Conservation (phyloP, 495 filamentous ascomycete species). For the Penicillium cinerascens region DNA sequence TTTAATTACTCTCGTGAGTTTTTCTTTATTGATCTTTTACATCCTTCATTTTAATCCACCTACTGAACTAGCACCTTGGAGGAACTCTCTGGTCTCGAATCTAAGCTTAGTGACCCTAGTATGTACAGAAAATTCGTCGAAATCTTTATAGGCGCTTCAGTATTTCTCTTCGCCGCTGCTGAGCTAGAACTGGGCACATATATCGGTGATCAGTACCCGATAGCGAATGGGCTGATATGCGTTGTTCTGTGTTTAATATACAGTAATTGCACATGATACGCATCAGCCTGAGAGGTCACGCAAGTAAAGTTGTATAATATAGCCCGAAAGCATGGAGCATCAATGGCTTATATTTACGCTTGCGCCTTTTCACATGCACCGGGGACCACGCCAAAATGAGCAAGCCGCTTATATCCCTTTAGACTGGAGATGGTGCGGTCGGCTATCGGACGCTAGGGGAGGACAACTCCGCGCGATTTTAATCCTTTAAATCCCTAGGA, state of each 20-base stretch:
- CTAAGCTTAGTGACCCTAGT: background rate
- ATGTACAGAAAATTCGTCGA: background rate
- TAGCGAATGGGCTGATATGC: background rate
- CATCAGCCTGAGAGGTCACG: background rate
- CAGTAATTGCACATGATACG: background rate
- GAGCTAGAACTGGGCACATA: background rate
- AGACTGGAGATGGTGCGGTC: background rate
- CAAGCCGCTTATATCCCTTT: background rate
- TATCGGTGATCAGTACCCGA: background rate
- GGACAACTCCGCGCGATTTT: no score
- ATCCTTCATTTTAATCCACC: background rate
- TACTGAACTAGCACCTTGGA: background rate
- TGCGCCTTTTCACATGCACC: background rate
- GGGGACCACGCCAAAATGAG: background rate
- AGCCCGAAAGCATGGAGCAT: background rate
- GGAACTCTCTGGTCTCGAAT: background rate
- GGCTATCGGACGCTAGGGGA: no score
- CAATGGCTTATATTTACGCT: background rate
- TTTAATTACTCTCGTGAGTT: background rate
- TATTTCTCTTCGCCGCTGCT: background rate
- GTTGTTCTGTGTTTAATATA: background rate
- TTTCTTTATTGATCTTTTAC: background rate
- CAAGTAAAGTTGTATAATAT: background rate
- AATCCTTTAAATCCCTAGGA: no score
- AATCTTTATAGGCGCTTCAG: background rate